A percentile compares a stretch with the other conserved stretches of the same genome.
Evolutionary conservation across 2,329 filamentous ascomycete species (phyloP).

Genomic region (Colletotrichum tropicicola): DNA sequence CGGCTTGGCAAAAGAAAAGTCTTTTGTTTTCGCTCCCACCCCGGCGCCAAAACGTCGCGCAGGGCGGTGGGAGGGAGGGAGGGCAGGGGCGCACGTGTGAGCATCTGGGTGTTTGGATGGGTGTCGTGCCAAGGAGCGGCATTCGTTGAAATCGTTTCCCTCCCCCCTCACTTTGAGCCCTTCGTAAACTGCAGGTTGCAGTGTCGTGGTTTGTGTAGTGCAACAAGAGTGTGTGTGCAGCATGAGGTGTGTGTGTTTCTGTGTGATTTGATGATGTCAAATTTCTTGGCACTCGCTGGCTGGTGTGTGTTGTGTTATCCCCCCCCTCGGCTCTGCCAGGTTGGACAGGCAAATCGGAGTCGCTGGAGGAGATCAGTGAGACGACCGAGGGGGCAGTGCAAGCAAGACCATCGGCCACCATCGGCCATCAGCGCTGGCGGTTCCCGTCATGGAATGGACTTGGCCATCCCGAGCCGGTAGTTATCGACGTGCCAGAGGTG

Average conservation of each 20-base stretch:
- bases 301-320: not conserved
- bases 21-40: not conserved
- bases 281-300: slow-evolving; percentile 6
- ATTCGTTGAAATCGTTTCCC: slow-evolving; percentile 8
- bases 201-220: not conserved
- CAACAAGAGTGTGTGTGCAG: not conserved
- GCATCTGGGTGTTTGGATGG: not conserved
- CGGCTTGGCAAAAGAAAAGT: not conserved
- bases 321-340: too few species aligned
- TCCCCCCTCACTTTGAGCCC: not conserved
- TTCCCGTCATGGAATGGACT: too few species aligned
- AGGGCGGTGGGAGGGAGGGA: not conserved
- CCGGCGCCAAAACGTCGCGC: too few species aligned
- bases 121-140: not conserved
- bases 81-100: not conserved
- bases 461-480: too few species aligned
- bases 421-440: too few species aligned
- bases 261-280: slow-evolving; percentile 27
- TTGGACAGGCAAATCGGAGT: slow-evolving; percentile 10
- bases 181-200: not conserved
- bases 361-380: too few species aligned
- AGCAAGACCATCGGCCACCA: too few species aligned
- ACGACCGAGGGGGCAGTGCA: too few species aligned
- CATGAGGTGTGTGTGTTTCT: not conserved
- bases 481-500: too few species aligned